Percentiles rank a stretch among this genome's conserved stretches.
These are phyloP conservation scores for Pythium brachiatum DNA, from an alignment of 352 stramenopile genomes.

Conservation along the genomic window DNA sequence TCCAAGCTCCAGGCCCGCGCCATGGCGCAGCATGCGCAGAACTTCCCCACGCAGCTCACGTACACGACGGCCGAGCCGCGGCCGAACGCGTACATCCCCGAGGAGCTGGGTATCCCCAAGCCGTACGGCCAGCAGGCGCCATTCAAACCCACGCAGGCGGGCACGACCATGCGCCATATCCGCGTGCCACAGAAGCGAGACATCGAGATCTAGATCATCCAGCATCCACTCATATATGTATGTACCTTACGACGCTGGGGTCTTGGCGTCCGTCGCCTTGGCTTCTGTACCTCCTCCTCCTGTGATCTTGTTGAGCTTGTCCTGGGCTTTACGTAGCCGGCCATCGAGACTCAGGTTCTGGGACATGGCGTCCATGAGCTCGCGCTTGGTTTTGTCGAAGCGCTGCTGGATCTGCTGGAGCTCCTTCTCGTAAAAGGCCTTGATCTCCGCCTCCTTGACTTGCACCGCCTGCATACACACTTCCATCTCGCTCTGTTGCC, in stretches of 20 bases:
- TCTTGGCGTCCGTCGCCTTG: background rate
- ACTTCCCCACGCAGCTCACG: constrained; percentile 67
- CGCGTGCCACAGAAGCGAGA: constrained; percentile 78
- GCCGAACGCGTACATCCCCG: constrained; percentile 93
- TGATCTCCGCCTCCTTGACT: constrained; percentile 45
- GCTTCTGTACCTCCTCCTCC: constrained; percentile 13
- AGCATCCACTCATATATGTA: constrained; percentile 2
- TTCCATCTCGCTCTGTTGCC: constrained; percentile 30
- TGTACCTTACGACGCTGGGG: background rate
- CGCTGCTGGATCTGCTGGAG: constrained; percentile 45
- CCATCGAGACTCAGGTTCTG: constrained; percentile 63
- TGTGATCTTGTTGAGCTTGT: constrained; percentile 57
- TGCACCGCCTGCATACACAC: constrained; percentile 25
- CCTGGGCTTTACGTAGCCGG: constrained; percentile 59
- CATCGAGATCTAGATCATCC: constrained; percentile 89
- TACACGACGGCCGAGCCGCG: constrained; percentile 89
- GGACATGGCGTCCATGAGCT: constrained; percentile 69
- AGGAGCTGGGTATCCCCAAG: constrained; percentile 91
- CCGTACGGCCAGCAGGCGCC: constrained; percentile 90
- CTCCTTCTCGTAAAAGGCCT: constrained; percentile 42
- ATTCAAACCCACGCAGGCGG: constrained; percentile 89
- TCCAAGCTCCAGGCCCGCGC: constrained; percentile 42
- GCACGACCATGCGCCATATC: constrained; percentile 92
- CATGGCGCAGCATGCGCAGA: constrained; percentile 46
- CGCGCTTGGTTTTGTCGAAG: constrained; percentile 74